Base-by-base conservation (phyloP, 345 rosid species). In the Abelmoschus esculentus region DNA sequence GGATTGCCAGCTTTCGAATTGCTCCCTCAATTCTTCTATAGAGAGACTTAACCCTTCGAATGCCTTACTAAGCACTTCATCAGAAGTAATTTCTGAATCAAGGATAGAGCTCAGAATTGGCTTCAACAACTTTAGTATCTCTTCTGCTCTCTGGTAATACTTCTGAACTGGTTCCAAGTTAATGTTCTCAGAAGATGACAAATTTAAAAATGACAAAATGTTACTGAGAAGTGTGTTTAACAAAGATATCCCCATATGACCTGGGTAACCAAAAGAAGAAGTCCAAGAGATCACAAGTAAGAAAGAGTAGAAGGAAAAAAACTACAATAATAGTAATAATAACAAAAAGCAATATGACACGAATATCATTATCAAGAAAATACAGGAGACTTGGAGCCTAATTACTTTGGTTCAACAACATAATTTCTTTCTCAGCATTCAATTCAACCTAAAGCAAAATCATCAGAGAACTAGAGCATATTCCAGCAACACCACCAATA, bases 61-160 rank as follows among this genome's bases (percentile, higher is more conserved):
- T 44, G 80, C 66, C 76, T 82, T 86, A 68, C 69, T 77, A 69
- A 90, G 84, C 70, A 75, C 76, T 61, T 84, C 97, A 26, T 87
- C 80, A n/a, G 82, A 82, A 77, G 83, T 81, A 77, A 87, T 42
- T 80, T 83, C 82, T 70, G 87, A 87, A 82, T 77, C 84, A 69
- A 72, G 64, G 11, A 92, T 68, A 58, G 82, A 81, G 73, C 85
- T 88, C 38, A 86, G 88, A 54, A 92, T 77, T 17, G 92, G 97
- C 78, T 86, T 90, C 84, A 92, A 76, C 67, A 90, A 75, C 83
- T 79, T 90, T 74, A 96, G 67, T 49, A 92, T 74, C 56, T 89
- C 99, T 74, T 89, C 99, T n/a, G 81, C 84, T 75, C 84, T 84
- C 76, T 80, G 86, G 72, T 86, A 86, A 70, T 83, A 84, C 81